Conservation (phyloP, 2,329 filamentous ascomycete genomes). For the Sporothrix variecibatus region DNA sequence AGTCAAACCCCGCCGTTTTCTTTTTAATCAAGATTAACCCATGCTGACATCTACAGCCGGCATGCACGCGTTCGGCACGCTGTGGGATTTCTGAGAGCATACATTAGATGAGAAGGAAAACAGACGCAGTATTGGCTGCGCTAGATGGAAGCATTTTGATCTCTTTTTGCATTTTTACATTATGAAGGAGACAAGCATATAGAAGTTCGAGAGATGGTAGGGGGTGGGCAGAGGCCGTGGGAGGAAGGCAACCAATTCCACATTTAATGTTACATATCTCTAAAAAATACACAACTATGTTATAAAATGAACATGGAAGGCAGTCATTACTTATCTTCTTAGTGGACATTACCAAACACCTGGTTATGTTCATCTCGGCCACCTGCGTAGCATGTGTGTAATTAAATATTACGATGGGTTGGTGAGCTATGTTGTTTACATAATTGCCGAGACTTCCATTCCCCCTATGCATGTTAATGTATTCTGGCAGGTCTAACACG, state of each 20-base stretch:
- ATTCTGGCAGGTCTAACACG: background rate
- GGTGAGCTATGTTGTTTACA: background rate
- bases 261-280: background rate
- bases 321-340: no score
- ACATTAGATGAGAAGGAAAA: background rate
- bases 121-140: background rate
- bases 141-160: background rate
- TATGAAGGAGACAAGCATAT: background rate
- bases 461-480: no score
- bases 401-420: background rate
- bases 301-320: no score
- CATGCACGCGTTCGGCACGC: slow-evolving; percentile 43
- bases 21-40: background rate
- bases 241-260: slow-evolving; percentile 18
- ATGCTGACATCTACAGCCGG: slow-evolving; percentile 36
- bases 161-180: background rate
- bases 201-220: background rate
- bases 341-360: background rate
- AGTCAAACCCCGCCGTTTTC: slow-evolving; percentile 24
- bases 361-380: background rate
- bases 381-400: background rate
- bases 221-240: background rate
- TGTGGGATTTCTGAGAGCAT: slow-evolving; percentile 43
- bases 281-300: background rate
- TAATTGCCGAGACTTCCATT: background rate